These are phyloP conservation scores for Aspergillus sp. DNA, from an alignment of 2,329 filamentous ascomycete species.

Conservation along the genomic window DNA sequence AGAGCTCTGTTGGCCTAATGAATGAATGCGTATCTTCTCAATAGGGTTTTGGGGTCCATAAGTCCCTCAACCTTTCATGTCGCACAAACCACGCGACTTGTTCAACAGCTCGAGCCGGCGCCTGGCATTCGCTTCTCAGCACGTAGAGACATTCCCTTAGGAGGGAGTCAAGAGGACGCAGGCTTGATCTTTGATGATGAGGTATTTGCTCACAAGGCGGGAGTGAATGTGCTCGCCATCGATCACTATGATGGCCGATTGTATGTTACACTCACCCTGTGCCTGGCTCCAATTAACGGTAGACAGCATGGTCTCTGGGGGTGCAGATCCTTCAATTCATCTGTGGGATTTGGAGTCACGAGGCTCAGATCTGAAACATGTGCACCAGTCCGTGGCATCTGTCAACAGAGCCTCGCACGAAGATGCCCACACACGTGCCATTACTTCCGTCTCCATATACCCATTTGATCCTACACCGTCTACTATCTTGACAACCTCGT, in stretches of 20 bases:
- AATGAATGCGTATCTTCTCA: conserved; percentile 77
- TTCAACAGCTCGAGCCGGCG: conserved; percentile 69
- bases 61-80: conserved; percentile 65
- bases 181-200: conserved; percentile 24
- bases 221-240: conserved; percentile 76
- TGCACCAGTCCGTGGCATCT: conserved; percentile 55
- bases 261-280: conserved; percentile 43
- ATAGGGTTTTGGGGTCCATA: conserved; percentile 72
- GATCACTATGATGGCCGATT: conserved; percentile 80
- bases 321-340: conserved; percentile 79
- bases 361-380: conserved; percentile 52
- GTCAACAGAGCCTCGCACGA: conserved; percentile 40
- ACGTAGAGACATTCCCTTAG: neutral
- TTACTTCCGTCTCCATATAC: conserved; percentile 52
- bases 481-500: conserved; percentile 49
- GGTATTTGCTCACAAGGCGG: conserved; percentile 67
- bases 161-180: neutral
- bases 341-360: conserved; percentile 81
- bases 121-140: conserved; percentile 68
- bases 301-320: conserved; percentile 74
- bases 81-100: conserved; percentile 65
- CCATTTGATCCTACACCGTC: conserved; percentile 51
- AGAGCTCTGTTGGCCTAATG: conserved; percentile 46
- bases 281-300: neutral
- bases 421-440: conserved; percentile 47